Evolutionary conservation across 2,329 filamentous ascomycete genomes (phyloP).

Genomic region (Neopestalotiopsis rosae): DNA sequence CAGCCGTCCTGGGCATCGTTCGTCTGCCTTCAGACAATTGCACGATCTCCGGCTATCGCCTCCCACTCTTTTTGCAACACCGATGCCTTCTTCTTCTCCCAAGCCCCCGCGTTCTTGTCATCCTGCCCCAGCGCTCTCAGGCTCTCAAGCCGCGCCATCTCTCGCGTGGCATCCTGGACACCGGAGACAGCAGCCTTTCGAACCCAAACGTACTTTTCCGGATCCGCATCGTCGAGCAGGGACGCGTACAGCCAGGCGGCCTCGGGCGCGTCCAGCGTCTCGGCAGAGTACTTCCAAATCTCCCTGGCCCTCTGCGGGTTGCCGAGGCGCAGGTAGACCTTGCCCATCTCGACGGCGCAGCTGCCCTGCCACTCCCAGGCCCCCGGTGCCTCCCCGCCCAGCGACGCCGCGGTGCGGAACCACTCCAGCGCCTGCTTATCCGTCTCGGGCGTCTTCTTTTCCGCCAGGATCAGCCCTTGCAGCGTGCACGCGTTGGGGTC

Average conservation of each 20-base stretch:
- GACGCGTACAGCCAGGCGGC: constrained; percentile 34
- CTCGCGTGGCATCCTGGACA: constrained; percentile 29
- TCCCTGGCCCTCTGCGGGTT: constrained; percentile 29
- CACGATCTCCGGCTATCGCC: constrained; percentile 25
- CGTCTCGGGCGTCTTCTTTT: constrained; percentile 18
- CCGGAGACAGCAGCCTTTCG: constrained; percentile 39
- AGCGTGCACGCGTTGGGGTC: constrained; percentile 42
- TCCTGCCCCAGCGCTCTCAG: constrained; percentile 22
- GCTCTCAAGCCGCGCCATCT: constrained; percentile 27
- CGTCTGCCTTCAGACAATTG: not conserved
- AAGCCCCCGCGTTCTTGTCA: constrained; percentile 21
- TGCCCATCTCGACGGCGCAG: constrained; percentile 37
- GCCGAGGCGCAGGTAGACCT: constrained; percentile 29
- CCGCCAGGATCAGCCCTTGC: constrained; percentile 35
- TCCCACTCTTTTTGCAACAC: constrained; percentile 35
- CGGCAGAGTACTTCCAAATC: constrained; percentile 30
- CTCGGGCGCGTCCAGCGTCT: constrained; percentile 36
- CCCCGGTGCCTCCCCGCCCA: constrained; percentile 18
- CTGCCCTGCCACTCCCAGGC: constrained; percentile 41
- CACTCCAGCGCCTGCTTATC: constrained; percentile 10
- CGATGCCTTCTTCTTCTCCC: constrained; percentile 26
- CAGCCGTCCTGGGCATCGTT: not conserved
- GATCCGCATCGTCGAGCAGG: constrained; percentile 30
- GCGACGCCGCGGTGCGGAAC: constrained; percentile 15
- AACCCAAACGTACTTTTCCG: constrained; percentile 31